phyloP scores from a whole-genome alignment of 1,284 basidiomycete species.

The Trametes pubescens region DNA sequence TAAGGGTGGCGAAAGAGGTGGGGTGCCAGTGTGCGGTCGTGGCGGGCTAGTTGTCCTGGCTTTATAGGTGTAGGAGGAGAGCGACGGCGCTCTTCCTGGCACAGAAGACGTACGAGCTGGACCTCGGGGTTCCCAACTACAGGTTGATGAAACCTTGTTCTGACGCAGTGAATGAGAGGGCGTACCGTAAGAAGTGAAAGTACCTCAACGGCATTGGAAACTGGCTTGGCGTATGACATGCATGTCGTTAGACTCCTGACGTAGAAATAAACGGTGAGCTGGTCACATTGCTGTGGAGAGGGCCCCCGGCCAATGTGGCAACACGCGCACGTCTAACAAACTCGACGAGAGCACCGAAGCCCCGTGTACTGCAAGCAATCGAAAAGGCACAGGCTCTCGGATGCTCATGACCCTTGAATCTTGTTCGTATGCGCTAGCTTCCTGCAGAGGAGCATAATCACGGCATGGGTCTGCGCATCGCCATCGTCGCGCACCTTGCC shows the following conservation, averaged over 20 bases:
- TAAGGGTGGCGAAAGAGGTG: neutral
- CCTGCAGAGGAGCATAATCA: neutral
- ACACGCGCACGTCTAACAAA: too few relatives aligned
- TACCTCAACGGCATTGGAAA: neutral
- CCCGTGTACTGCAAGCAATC: too few relatives aligned
- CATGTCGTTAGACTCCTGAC: neutral
- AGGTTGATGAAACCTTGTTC: slow-evolving; percentile 2
- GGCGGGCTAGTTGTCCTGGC: neutral
- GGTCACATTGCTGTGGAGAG: too few relatives aligned
- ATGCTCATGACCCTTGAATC: neutral
- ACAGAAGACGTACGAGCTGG: neutral
- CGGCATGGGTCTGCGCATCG: neutral
- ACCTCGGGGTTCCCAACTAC: neutral
- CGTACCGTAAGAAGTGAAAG: too few relatives aligned
- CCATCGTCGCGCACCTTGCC: neutral
- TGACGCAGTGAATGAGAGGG: neutral
- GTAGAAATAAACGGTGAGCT: too few relatives aligned
- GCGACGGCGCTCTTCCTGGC: neutral
- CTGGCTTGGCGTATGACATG: neutral
- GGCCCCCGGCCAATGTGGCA: too few relatives aligned
- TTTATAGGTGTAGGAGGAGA: neutral
- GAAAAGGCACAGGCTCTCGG: neutral
- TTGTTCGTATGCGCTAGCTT: too few relatives aligned
- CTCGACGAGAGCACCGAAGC: too few relatives aligned
- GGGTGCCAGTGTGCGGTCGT: neutral